Conservation (phyloP, 2,329 filamentous ascomycete species). For the Fusarium sacchari region DNA sequence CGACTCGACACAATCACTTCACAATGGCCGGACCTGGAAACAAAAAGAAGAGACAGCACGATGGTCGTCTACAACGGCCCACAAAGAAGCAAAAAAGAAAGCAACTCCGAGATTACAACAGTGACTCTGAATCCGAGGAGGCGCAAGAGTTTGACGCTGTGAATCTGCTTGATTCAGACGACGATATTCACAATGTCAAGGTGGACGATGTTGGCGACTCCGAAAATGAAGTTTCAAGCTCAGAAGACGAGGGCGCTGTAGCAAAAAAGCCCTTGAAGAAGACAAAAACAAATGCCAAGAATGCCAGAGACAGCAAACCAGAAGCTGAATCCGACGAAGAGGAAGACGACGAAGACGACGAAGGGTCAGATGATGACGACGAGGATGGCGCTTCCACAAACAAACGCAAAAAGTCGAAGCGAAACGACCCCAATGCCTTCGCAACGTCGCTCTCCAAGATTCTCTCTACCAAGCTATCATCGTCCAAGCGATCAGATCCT, state of each 20-base stretch:
- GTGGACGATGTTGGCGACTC: constrained; percentile 60
- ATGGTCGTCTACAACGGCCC: constrained; percentile 51
- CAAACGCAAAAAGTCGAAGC: constrained; percentile 72
- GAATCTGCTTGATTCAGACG: constrained; percentile 66
- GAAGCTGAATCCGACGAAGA: constrained; percentile 38
- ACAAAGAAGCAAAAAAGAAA: constrained; percentile 64
- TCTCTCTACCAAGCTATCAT: constrained; percentile 86
- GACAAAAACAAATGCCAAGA: constrained; percentile 42
- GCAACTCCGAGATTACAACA: constrained; percentile 60
- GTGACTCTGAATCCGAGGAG: constrained; percentile 60
- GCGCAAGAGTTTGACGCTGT: constrained; percentile 60
- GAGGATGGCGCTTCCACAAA: constrained; percentile 49
- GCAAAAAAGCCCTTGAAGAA: constrained; percentile 46
- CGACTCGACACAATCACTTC: constrained; percentile 23
- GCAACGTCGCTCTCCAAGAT: constrained; percentile 95
- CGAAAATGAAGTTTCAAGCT: constrained; percentile 50
- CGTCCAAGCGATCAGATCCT: constrained; percentile 83
- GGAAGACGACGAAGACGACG: constrained; percentile 38
- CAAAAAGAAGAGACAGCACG: constrained; percentile 50
- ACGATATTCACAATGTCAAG: constrained; percentile 63
- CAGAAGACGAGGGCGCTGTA: constrained; percentile 49
- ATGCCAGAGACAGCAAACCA: constrained; percentile 37
- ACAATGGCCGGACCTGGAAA: constrained; percentile 49
- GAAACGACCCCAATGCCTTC: constrained; percentile 91
- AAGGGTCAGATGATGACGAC: constrained; percentile 51